phyloP scores from a whole-genome alignment of 2,329 filamentous ascomycete genomes.

The Fusarium decemcellulare region DNA sequence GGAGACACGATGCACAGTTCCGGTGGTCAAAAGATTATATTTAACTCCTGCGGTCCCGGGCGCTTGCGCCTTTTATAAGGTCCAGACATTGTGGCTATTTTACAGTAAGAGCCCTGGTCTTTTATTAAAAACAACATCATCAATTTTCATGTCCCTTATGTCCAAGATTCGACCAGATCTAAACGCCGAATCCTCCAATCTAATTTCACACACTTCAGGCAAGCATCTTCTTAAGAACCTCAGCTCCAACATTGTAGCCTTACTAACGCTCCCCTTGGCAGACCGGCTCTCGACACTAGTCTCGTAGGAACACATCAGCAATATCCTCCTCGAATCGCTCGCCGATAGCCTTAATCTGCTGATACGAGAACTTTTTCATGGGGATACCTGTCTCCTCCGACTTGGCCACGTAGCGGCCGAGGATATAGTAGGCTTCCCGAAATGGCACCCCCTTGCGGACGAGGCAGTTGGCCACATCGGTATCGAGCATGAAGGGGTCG shows the following conservation, averaged over 20 bases:
- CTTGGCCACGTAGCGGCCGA: constrained; percentile 70
- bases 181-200: constrained; percentile 8
- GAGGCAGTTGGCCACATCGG: constrained; percentile 76
- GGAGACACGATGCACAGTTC: background rate
- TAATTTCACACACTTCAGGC: background rate
- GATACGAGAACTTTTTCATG: constrained; percentile 78
- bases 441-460: constrained; percentile 79
- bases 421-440: constrained; percentile 85
- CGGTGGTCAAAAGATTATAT: background rate
- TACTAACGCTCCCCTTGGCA: constrained; percentile 84
- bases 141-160: background rate
- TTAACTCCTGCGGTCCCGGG: background rate
- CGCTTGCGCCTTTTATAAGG: constrained; percentile 5
- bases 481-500: constrained; percentile 87
- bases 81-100: constrained; percentile 2
- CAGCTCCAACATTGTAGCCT: constrained; percentile 73
- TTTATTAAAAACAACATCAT: background rate
- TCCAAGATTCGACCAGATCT: constrained; percentile 2
- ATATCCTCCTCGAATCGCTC: constrained; percentile 80
- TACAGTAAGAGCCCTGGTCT: background rate
- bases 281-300: constrained; percentile 84
- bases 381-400: constrained; percentile 63
- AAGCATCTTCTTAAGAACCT: constrained; percentile 60
- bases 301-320: constrained; percentile 80
- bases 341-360: constrained; percentile 79